Evolutionary conservation across 352 stramenopile species (phyloP), one percentile per base, ranked within the genome.

Genomic region (Phytophthora megakarya): DNA sequence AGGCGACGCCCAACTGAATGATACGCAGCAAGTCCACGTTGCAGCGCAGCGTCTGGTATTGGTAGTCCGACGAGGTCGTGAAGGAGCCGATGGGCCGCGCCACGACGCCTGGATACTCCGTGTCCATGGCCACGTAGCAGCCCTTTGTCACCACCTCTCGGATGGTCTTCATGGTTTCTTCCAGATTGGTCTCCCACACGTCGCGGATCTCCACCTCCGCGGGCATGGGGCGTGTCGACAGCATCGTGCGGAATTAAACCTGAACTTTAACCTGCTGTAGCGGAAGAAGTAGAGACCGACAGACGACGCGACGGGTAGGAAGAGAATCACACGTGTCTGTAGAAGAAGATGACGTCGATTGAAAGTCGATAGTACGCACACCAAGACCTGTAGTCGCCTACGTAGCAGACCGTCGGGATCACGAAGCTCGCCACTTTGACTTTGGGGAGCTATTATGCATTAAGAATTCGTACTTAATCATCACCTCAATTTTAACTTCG

Each of bases 91-190:
- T 97, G 18, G 98, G 98, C 16, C 97, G 93, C 11, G 97, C 98
- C 33, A 99, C 97, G 15, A 99, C 96, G 45, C 98, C 98, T 7
- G 98, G 98, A 78, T 99, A 99, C 85, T 99, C 97, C 5, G 98
- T 99, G 78, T 99, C 98, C 98, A 99, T 99, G 23, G 97, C 97
- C 33, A 99, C 93, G 78, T 98, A 99, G 42, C 93, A 98, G 70
- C 98, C 97, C 42, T 89, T 93, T 54, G 97, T 89, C 53, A 99
- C 93, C 18, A 99, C 79, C 50, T 98, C 84, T 23, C 97, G 90
- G 61, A 99, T 99, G 23, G 84, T 70, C 44, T 90, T 92, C 97
- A 99, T 99, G 54, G 96, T 86, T 48, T 97, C 81, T 15, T 98
- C 93, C n/a, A 98, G 58, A 68, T 98, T 98, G 7, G 78, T 76